phyloP scores from a whole-genome alignment of 371 early-diverging fungal species.

The Haplosporangium sp. region DNA sequence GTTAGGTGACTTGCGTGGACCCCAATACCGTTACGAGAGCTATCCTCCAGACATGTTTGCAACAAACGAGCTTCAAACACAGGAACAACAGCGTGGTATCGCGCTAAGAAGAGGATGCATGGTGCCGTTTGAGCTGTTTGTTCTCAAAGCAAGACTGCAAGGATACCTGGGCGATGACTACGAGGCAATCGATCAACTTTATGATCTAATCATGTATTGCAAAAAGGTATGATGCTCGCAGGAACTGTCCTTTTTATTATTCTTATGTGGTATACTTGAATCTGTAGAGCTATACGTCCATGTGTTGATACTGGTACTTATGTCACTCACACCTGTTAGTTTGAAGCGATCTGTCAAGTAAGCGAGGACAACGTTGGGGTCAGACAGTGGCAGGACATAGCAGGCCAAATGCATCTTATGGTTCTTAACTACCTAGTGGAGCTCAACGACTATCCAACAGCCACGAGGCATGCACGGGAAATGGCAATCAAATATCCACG shows the following conservation, averaged over 20 bases:
- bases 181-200: constrained; percentile 63
- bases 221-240: constrained; percentile 56
- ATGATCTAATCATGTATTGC: constrained; percentile 63
- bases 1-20: constrained; percentile 63
- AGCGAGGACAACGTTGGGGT: constrained; percentile 30
- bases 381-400: constrained; percentile 59
- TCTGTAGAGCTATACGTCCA: no score
- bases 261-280: background rate
- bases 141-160: constrained; percentile 65
- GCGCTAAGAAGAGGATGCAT: constrained; percentile 48
- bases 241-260: background rate
- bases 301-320: background rate
- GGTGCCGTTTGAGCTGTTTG: constrained; percentile 67
- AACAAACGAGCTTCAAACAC: constrained; percentile 13
- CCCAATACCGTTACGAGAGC: constrained; percentile 59
- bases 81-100: constrained; percentile 11
- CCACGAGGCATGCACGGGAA: constrained; percentile 55
- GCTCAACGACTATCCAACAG: constrained; percentile 60
- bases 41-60: constrained; percentile 45
- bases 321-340: background rate
- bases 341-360: constrained; percentile 41
- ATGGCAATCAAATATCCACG: constrained; percentile 36
- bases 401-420: constrained; percentile 65
- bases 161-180: constrained; percentile 61
- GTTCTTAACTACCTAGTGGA: constrained; percentile 64